Percentiles rank a stretch among this genome's conserved stretches.
phyloP scores from a whole-genome alignment of 768 basidiomycete genomes.

The Terana coerulea region DNA sequence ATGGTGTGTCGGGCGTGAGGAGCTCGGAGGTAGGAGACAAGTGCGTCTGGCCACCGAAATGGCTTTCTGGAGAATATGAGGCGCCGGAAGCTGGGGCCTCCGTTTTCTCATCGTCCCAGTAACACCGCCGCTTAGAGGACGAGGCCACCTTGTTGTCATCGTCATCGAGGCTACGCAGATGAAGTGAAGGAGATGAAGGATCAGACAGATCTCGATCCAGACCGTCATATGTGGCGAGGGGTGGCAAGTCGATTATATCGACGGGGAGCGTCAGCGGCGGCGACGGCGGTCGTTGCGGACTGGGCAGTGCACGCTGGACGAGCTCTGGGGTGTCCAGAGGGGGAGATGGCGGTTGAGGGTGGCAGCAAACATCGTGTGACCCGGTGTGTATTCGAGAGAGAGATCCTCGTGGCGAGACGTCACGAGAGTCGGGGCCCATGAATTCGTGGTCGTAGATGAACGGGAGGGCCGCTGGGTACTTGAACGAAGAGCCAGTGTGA shows the following conservation, averaged over 20 bases:
- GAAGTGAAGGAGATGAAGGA: neutral
- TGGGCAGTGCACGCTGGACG: conserved; percentile 8
- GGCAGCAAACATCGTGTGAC: conserved; percentile 11
- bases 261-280: conserved; percentile 1
- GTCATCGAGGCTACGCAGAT: neutral
- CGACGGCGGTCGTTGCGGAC: neutral
- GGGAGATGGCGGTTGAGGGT: conserved; percentile 12
- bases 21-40: neutral
- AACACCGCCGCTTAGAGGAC: conserved; percentile 4
- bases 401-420: neutral
- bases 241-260: conserved; percentile 2
- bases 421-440: conserved; percentile 3
- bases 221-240: neutral
- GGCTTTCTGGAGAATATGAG: neutral
- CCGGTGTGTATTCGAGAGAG: neutral
- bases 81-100: neutral
- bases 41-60: neutral
- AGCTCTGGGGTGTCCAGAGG: conserved; percentile 15
- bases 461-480: conserved; percentile 1
- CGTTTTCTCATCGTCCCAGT: neutral
- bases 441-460: neutral
- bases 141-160: neutral
- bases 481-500: neutral
- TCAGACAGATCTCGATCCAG: neutral
- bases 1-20: conserved; percentile 4